Conservation (phyloP, 106 monocot genomes). For the Phalaenopsis aphrodite region DNA sequence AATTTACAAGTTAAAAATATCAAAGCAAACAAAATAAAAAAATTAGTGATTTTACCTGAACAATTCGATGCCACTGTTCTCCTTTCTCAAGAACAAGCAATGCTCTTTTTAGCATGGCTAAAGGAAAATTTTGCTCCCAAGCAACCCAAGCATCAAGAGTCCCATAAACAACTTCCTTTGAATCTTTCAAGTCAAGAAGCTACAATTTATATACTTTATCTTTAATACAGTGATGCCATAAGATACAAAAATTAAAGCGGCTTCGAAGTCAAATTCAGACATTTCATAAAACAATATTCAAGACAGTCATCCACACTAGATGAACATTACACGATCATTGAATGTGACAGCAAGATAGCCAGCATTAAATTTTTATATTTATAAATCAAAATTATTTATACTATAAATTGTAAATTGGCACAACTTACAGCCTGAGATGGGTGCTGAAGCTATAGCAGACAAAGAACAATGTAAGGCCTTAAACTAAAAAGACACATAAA, state of each 20-base stretch:
- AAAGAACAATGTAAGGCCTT: not conserved
- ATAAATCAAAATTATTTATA: not conserved
- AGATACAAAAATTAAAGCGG: not conserved
- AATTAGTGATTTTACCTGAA: conserved; percentile 47
- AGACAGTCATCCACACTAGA: not conserved
- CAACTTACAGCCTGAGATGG: not conserved
- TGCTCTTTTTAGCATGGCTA: conserved; percentile 51
- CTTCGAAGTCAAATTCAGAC: not conserved
- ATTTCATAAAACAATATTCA: not conserved
- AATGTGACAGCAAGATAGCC: not conserved
- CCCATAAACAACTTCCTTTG: conserved; percentile 86
- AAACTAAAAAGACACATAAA: not conserved
- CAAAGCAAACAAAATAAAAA: not conserved
- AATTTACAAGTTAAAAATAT: not conserved
- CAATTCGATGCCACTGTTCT: conserved; percentile 87
- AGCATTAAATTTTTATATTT: conserved; percentile 2
- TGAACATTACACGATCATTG: not conserved
- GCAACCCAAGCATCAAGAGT: conserved; percentile 98
- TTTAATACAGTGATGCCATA: not conserved
- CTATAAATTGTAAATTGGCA: not conserved
- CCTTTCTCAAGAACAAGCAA: conserved; percentile 71
- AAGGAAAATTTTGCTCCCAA: conserved; percentile 80
- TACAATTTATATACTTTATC: conserved; percentile 23
- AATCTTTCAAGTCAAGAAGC: conserved; percentile 74
- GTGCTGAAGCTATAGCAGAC: not conserved